Evolutionary conservation across 805 yeast species (phyloP).

Genomic region (Saccharomycopsis vini): DNA sequence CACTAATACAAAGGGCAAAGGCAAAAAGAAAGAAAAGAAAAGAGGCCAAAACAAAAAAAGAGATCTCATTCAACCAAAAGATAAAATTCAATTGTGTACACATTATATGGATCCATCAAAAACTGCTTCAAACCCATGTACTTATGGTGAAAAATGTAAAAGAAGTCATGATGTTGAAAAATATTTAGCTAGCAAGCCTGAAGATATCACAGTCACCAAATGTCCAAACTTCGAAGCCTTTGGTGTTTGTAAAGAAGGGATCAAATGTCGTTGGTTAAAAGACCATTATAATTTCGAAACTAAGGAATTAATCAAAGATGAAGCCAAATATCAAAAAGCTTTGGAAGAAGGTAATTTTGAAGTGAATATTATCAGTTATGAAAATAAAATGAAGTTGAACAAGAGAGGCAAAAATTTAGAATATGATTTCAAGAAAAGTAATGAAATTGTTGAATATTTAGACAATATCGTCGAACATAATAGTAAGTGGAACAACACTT

Average conservation of each 20-base stretch:
- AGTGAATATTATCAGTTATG: constrained; percentile 49
- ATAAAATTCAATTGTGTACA: constrained; percentile 56
- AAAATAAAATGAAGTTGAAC: constrained; percentile 31
- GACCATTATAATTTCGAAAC: constrained; percentile 52
- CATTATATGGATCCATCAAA: constrained; percentile 48
- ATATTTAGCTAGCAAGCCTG: constrained; percentile 56
- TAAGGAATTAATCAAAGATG: constrained; percentile 36
- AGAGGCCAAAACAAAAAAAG: constrained; percentile 83
- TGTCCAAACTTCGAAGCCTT: constrained; percentile 80
- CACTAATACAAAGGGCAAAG: constrained; percentile 33
- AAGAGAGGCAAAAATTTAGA: constrained; percentile 32
- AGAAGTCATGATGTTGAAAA: constrained; percentile 64
- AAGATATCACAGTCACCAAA: constrained; percentile 52
- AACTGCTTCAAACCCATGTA: constrained; percentile 34
- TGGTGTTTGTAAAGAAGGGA: constrained; percentile 89
- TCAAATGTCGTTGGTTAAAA: constrained; percentile 84
- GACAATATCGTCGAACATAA: constrained; percentile 47
- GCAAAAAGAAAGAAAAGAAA: constrained; percentile 37
- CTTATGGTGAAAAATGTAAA: constrained; percentile 59
- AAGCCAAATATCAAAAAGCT: constrained; percentile 30
- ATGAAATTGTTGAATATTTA: constrained; percentile 49
- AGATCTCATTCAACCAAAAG: constrained; percentile 62
- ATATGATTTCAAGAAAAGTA: constrained; percentile 44
- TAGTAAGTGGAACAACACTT: constrained; percentile 23
- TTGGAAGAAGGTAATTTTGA: constrained; percentile 39